phyloP scores from a whole-genome alignment of 257 asterid genomes.

The Phtheirospermum japonicum region DNA sequence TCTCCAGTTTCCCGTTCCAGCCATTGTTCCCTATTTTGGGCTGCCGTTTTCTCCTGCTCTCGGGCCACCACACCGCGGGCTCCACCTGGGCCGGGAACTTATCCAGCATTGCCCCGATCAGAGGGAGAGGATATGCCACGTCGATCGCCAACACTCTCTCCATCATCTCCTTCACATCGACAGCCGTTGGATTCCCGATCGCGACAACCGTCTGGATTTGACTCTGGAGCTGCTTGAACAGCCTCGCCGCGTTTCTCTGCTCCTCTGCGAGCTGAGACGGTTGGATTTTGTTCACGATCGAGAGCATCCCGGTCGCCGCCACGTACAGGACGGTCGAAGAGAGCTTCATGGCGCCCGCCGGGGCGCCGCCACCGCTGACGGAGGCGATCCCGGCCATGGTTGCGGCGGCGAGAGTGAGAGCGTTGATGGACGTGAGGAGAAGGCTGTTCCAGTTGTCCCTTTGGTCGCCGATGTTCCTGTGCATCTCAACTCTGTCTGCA shows the following conservation, averaged over 20 bases:
- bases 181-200: conserved; percentile 32
- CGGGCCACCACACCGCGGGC: conserved; percentile 71
- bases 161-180: conserved; percentile 49
- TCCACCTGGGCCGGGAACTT: conserved; percentile 44
- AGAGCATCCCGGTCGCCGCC: conserved; percentile 48
- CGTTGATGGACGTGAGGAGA: conserved; percentile 49
- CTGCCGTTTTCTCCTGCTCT: conserved; percentile 23
- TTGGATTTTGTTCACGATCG: conserved; percentile 55
- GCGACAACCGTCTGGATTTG: conserved; percentile 45
- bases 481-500: conserved; percentile 69
- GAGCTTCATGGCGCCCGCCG: conserved; percentile 34
- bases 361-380: conserved; percentile 25
- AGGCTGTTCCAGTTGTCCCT: conserved; percentile 57
- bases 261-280: conserved; percentile 83
- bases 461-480: conserved; percentile 54
- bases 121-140: conserved; percentile 61
- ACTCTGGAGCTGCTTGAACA: conserved; percentile 50
- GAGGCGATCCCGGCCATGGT: conserved; percentile 32
- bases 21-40: conserved; percentile 29
- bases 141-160: conserved; percentile 65
- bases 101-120: conserved; percentile 45
- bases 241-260: conserved; percentile 62
- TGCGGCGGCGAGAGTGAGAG: conserved; percentile 53
- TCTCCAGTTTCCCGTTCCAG: conserved; percentile 51
- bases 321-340: conserved; percentile 45